Conservation (phyloP, 208 protist genomes). For the Acanthamoeba lenticulata region DNA sequence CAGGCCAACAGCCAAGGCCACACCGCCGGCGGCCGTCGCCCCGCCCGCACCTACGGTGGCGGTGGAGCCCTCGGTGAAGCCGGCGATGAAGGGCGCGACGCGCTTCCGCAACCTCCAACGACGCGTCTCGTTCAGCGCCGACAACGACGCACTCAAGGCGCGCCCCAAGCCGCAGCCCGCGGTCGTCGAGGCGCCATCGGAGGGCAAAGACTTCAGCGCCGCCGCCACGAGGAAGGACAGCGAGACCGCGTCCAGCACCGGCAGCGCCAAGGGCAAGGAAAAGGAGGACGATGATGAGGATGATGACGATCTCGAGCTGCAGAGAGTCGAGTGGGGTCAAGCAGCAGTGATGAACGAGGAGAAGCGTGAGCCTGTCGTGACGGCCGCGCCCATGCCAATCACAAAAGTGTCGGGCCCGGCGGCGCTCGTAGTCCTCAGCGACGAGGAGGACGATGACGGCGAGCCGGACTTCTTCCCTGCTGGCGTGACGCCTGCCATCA, state of each 20-base stretch:
- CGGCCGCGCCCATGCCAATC: no score
- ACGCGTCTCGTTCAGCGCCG: slow-evolving; percentile 8
- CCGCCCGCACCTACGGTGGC: not conserved
- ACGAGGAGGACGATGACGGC: not conserved
- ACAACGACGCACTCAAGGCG: not conserved
- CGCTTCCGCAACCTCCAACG: not conserved
- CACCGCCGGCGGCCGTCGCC: not conserved
- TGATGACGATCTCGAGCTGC: not conserved
- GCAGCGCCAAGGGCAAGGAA: not conserved
- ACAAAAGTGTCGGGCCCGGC: no score
- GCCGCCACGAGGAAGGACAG: not conserved
- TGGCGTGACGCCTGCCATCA: not conserved
- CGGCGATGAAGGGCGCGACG: not conserved
- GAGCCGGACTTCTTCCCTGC: not conserved
- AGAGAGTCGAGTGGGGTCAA: not conserved
- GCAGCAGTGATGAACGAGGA: not conserved
- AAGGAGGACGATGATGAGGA: not conserved
- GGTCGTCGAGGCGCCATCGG: not conserved
- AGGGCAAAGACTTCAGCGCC: no score
- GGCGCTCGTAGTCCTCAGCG: not conserved
- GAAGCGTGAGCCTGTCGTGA: not conserved
- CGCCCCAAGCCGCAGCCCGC: not conserved
- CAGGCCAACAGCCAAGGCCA: not conserved
- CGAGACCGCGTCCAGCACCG: not conserved
- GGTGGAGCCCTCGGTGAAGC: not conserved